These are phyloP conservation scores for Ganoderma lingzhi DNA, from an alignment of 1,284 basidiomycete genomes.

Conservation along the genomic window DNA sequence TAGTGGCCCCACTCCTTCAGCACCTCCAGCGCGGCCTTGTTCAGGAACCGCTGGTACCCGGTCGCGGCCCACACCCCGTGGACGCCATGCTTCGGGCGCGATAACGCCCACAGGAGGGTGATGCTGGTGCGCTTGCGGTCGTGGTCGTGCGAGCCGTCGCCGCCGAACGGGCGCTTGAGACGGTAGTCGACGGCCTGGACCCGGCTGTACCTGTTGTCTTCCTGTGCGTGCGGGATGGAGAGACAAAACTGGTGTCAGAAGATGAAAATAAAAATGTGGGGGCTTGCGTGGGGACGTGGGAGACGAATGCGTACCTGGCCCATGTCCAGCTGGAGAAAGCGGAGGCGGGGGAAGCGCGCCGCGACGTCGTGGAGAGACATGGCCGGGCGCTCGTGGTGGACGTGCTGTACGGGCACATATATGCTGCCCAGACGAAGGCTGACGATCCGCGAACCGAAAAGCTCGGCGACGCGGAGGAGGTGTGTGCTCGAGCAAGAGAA, in stretches of 20 bases:
- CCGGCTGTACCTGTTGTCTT: neutral
- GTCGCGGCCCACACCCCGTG: neutral
- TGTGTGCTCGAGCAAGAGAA: neutral
- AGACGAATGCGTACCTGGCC: neutral
- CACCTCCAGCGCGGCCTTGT: conserved; percentile 12
- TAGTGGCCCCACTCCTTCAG: conserved; percentile 13
- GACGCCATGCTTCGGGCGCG: neutral
- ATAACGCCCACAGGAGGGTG: conserved; percentile 7
- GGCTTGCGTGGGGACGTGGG: too few relatives aligned
- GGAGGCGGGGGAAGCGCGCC: conserved; percentile 8
- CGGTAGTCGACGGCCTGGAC: conserved; percentile 5
- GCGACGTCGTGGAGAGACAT: conserved; percentile 12
- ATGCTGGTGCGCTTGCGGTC: neutral
- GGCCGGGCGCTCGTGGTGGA: neutral
- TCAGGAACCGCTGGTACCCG: conserved; percentile 13
- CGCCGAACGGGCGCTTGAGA: neutral
- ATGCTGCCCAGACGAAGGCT: conserved; percentile 7
- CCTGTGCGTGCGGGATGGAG: neutral
- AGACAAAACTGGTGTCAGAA: neutral
- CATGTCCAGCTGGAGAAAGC: conserved; percentile 20
- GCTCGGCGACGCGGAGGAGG: neutral
- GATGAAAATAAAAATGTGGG: too few relatives aligned
- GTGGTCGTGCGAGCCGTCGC: too few relatives aligned
- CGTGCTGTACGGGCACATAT: neutral
- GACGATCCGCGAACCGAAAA: conserved; percentile 8